These are phyloP conservation scores for Whalleya microplaca DNA, from an alignment of 2,329 filamentous ascomycete genomes.

Conservation along the genomic window DNA sequence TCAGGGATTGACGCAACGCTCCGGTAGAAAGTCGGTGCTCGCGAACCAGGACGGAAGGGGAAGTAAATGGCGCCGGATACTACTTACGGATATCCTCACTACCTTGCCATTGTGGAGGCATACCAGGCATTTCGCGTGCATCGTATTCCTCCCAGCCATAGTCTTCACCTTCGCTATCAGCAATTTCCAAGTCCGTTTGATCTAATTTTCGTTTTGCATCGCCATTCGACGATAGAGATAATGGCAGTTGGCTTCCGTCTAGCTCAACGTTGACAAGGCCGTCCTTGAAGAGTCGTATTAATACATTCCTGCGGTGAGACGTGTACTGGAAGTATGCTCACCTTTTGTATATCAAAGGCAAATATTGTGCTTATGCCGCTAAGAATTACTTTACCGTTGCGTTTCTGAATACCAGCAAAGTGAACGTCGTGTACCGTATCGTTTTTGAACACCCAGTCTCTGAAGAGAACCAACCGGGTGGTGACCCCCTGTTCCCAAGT, in stretches of 20 bases:
- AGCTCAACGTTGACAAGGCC: conserved; percentile 48
- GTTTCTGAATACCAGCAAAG: conserved; percentile 68
- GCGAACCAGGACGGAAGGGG: not conserved
- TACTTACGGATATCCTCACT: conserved; percentile 58
- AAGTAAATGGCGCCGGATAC: not conserved
- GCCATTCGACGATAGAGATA: conserved; percentile 40
- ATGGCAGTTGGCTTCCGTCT: conserved; percentile 42
- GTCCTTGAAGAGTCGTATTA: conserved; percentile 42
- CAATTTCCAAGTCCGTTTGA: conserved; percentile 62
- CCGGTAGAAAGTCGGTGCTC: not conserved
- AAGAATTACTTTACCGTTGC: conserved; percentile 54
- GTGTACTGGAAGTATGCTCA: conserved; percentile 37
- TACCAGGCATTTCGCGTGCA: conserved; percentile 61
- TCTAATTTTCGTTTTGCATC: conserved; percentile 66
- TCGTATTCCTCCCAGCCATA: conserved; percentile 74
- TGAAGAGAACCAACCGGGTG: conserved; percentile 75
- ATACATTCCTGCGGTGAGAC: conserved; percentile 7
- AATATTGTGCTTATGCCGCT: conserved; percentile 48
- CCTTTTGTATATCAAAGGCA: conserved; percentile 54
- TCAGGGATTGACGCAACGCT: not conserved
- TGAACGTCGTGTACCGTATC: conserved; percentile 53
- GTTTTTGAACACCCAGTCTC: conserved; percentile 68
- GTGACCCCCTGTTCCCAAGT: conserved; percentile 82
- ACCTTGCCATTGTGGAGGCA: conserved; percentile 70
- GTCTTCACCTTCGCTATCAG: conserved; percentile 68